Conservation (phyloP, 2,329 filamentous ascomycete genomes). For the Fusarium protoensiforme region DNA sequence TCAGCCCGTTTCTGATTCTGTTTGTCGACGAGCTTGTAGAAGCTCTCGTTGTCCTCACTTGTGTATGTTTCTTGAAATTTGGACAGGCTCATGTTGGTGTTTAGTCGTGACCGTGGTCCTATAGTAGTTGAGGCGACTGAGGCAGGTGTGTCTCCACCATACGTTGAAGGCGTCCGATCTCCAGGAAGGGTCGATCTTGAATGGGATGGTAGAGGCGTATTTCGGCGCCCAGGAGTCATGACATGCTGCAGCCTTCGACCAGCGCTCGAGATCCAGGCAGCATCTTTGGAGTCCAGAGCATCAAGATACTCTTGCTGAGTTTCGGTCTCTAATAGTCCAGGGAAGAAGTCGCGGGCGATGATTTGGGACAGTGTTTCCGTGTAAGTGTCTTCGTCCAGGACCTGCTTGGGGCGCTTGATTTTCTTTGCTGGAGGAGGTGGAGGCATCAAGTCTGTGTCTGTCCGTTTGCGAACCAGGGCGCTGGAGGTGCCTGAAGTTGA, state of each 20-base stretch:
- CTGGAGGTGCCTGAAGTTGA: slow-evolving; percentile 52
- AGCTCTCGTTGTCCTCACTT: slow-evolving; percentile 97
- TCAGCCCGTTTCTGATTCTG: slow-evolving; percentile 87
- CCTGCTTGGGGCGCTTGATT: slow-evolving; percentile 88
- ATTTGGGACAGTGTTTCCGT: slow-evolving; percentile 91
- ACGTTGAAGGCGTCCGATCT: slow-evolving; percentile 71
- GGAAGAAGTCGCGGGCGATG: slow-evolving; percentile 96
- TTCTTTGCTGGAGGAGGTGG: slow-evolving; percentile 87
- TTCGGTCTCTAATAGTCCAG: slow-evolving; percentile 85
- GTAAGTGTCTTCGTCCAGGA: slow-evolving; percentile 95
- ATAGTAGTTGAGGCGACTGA: slow-evolving; percentile 60
- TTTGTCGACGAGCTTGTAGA: slow-evolving; percentile 90
- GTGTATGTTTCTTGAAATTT: slow-evolving; percentile 94
- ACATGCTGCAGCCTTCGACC: slow-evolving; percentile 77
- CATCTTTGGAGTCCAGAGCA: slow-evolving; percentile 86
- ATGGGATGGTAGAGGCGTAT: slow-evolving; percentile 33
- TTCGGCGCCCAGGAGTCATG: slow-evolving; percentile 78
- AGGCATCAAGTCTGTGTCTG: slow-evolving; percentile 81
- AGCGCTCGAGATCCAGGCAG: slow-evolving; percentile 86
- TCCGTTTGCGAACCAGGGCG: slow-evolving; percentile 75
- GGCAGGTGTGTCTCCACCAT: slow-evolving; percentile 78
- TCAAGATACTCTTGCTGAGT: slow-evolving; percentile 93
- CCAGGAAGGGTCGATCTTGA: slow-evolving; percentile 43
- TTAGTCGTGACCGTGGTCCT: slow-evolving; percentile 62
- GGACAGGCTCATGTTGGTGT: slow-evolving; percentile 83